A percentile compares a stretch with the other conserved stretches of the same genome.
Evolutionary conservation across 1,284 basidiomycete species (phyloP).

Genomic region (Microbotryum silenes-acaulis): DNA sequence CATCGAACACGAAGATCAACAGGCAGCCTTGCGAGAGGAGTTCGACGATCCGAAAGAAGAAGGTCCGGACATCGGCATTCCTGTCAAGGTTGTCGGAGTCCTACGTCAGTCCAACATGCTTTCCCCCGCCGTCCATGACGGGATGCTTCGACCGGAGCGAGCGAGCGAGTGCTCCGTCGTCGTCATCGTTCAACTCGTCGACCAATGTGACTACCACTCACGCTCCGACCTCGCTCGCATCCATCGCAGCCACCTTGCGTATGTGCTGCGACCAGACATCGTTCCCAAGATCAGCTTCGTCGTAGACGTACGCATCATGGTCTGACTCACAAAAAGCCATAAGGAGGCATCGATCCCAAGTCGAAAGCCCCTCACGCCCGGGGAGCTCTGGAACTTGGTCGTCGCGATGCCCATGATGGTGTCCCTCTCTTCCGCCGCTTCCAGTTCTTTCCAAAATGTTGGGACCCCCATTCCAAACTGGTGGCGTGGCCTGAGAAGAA

Average conservation of each 20-base stretch:
- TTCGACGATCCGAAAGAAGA: conserved; percentile 52
- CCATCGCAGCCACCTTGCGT: conserved; percentile 6
- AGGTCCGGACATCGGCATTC: conserved; percentile 47
- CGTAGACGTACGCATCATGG: not conserved
- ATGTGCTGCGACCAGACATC: conserved; percentile 1
- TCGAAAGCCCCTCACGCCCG: conserved; percentile 40
- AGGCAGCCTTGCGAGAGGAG: conserved; percentile 70
- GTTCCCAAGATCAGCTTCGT: not conserved
- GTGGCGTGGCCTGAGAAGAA: too few relatives aligned
- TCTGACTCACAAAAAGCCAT: conserved; percentile 20
- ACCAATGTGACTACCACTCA: not conserved
- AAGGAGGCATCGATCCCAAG: conserved; percentile 45
- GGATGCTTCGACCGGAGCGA: too few relatives aligned
- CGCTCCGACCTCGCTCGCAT: conserved; percentile 1
- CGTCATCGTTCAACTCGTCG: conserved; percentile 33
- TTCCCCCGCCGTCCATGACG: too few relatives aligned
- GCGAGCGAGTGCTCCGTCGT: conserved; percentile 29
- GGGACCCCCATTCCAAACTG: conserved; percentile 17
- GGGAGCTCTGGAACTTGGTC: conserved; percentile 1
- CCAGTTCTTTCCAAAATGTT: conserved; percentile 17
- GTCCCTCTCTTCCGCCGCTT: conserved; percentile 6
- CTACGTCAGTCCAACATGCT: too few relatives aligned
- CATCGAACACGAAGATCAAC: conserved; percentile 91
- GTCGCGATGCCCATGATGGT: conserved; percentile 9
- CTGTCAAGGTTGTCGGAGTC: conserved; percentile 45